phyloP scores from a whole-genome alignment of 768 basidiomycete species.

The Inosperma sp. region DNA sequence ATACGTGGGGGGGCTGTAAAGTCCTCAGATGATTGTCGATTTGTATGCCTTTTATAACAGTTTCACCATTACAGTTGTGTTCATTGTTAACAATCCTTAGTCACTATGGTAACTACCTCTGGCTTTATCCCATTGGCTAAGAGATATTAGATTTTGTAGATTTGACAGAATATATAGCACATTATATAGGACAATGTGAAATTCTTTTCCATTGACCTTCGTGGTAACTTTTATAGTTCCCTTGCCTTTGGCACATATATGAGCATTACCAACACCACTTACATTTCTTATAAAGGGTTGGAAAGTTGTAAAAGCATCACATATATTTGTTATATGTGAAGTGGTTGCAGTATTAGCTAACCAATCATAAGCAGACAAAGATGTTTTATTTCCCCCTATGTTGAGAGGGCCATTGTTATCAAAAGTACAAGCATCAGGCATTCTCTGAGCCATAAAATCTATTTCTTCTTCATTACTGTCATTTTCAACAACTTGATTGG shows the following conservation, averaged over 20 bases:
- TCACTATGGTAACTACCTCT: not conserved
- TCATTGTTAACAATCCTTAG: not conserved
- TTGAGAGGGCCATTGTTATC: not conserved
- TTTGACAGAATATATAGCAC: not conserved
- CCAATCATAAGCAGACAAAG: constrained; percentile 1
- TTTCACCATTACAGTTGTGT: not conserved
- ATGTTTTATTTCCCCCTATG: not conserved
- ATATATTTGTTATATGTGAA: not conserved
- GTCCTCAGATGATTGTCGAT: too few species aligned
- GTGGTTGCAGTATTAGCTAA: not conserved
- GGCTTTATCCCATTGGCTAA: not conserved
- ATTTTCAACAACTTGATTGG: not conserved
- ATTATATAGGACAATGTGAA: not conserved
- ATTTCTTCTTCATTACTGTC: not conserved
- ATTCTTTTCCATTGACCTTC: not conserved
- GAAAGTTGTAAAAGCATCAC: not conserved
- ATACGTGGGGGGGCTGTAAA: too few species aligned
- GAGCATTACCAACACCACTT: not conserved
- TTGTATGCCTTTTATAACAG: not conserved
- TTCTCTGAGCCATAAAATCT: not conserved
- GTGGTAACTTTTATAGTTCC: not conserved
- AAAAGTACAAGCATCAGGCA: not conserved
- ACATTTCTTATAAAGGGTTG: not conserved
- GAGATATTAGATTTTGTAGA: not conserved
- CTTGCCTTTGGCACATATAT: not conserved